Percentiles rank a stretch among this genome's conserved stretches.
Evolutionary conservation across 345 rosid genomes (phyloP).

Genomic region (Syzygium oleosum): DNA sequence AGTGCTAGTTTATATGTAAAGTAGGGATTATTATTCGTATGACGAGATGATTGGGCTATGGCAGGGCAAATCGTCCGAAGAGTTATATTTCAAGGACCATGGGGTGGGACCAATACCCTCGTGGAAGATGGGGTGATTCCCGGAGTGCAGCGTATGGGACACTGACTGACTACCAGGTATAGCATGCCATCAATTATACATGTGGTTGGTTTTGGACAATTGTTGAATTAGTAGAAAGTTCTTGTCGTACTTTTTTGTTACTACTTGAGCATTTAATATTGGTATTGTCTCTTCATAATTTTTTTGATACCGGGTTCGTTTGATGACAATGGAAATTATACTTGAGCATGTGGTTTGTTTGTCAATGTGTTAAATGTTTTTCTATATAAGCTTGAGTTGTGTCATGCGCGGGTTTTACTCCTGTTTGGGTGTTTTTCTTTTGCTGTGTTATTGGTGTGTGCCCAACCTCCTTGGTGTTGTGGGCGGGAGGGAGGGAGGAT

Average conservation of each 20-base stretch:
- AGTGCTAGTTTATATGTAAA: not conserved
- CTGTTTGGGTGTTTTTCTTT: not conserved
- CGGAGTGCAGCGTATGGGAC: conserved; percentile 82
- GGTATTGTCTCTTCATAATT: not conserved
- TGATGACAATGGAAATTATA: not conserved
- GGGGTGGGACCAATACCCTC: conserved; percentile 92
- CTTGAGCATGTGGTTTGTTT: not conserved
- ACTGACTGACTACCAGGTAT: conserved; percentile 80
- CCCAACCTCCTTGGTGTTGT: too few relatives aligned
- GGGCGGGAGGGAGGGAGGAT: too few relatives aligned
- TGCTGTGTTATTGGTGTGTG: not conserved
- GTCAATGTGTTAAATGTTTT: too few relatives aligned
- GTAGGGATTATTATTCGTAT: not conserved
- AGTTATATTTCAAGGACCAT: conserved; percentile 85
- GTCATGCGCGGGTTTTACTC: not conserved
- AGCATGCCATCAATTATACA: not conserved
- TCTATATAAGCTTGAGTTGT: not conserved
- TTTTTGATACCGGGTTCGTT: not conserved
- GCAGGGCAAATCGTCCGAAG: conserved; percentile 99
- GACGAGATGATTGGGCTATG: not conserved
- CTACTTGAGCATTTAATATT: not conserved
- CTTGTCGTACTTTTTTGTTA: not conserved
- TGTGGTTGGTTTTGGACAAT: not conserved
- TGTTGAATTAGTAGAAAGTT: not conserved
- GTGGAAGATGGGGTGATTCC: conserved; percentile 92